Conservation (phyloP, 495 filamentous ascomycete genomes). For the Aspergillus wentii region DNA sequence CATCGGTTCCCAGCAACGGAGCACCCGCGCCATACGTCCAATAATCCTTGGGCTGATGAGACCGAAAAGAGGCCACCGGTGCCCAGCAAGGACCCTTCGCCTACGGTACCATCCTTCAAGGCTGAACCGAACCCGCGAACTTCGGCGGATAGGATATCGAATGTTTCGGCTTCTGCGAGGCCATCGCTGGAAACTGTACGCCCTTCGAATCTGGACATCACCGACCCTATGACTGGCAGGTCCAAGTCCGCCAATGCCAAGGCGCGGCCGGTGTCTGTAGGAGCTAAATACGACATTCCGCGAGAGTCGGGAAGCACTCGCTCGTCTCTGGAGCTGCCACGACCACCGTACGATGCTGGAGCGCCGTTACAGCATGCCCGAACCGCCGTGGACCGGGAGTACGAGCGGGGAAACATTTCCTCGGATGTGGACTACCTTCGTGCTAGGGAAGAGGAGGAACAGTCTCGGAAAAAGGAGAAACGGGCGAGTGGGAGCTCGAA, state of each 20-base stretch:
- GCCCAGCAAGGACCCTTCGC: conserved; percentile 25
- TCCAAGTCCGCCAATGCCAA: conserved; percentile 62
- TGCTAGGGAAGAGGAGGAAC: conserved; percentile 68
- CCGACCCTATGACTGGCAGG: conserved; percentile 50
- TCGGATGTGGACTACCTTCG: conserved; percentile 88
- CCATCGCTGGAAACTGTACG: conserved; percentile 75
- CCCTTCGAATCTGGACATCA: conserved; percentile 56
- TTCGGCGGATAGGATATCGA: conserved; percentile 39
- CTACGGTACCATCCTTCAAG: conserved; percentile 21
- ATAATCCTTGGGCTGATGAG: conserved; percentile 40
- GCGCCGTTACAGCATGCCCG: conserved; percentile 31
- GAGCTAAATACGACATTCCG: conserved; percentile 72
- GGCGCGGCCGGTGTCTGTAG: conserved; percentile 67
- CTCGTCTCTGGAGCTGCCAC: conserved; percentile 33
- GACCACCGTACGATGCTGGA: conserved; percentile 32
- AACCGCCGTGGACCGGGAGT: conserved; percentile 31
- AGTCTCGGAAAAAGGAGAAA: conserved; percentile 63
- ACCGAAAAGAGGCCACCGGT: conserved; percentile 15
- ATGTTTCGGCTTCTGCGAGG: conserved; percentile 57
- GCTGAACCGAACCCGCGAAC: conserved; percentile 47
- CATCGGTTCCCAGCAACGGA: conserved; percentile 58
- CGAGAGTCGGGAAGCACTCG: conserved; percentile 54
- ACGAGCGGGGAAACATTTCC: conserved; percentile 56
- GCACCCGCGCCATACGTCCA: conserved; percentile 50
- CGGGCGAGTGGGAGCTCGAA: conserved; percentile 57